A percentile compares a stretch with the other conserved stretches of the same genome.
phyloP scores from a whole-genome alignment of 2,329 filamentous ascomycete genomes.

The Penicillium olsonii region DNA sequence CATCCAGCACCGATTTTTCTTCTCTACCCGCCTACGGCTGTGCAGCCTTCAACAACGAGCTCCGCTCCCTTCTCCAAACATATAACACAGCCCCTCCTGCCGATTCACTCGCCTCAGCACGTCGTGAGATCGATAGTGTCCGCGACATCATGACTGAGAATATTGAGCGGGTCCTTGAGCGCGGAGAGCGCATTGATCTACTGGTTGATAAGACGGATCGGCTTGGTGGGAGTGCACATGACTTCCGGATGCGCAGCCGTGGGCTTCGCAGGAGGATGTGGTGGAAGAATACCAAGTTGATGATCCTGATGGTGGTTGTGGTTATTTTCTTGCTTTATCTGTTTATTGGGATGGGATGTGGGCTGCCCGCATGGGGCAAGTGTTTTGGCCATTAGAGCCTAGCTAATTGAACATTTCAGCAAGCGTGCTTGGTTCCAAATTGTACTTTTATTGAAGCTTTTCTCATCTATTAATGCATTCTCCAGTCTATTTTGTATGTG shows the following conservation, averaged over 20 bases:
- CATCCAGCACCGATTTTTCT: conserved; percentile 69
- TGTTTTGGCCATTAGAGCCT: conserved; percentile 37
- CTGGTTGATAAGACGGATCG: conserved; percentile 96
- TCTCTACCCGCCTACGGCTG: conserved; percentile 86
- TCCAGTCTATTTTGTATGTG: background rate
- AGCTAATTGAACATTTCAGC: conserved; percentile 10
- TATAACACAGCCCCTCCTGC: conserved; percentile 77
- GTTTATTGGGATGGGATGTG: conserved; percentile 72
- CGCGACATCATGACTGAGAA: conserved; percentile 93
- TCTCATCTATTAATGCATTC: background rate
- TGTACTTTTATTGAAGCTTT: background rate
- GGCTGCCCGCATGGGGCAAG: conserved; percentile 59
- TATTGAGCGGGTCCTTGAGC: conserved; percentile 84
- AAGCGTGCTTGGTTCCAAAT: conserved; percentile 7
- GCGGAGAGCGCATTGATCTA: conserved; percentile 89
- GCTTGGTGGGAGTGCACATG: conserved; percentile 80
- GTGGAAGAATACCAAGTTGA: conserved; percentile 99
- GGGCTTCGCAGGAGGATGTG: conserved; percentile 93
- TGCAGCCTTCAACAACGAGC: conserved; percentile 77
- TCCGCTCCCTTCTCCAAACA: conserved; percentile 77
- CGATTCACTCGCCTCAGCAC: conserved; percentile 80
- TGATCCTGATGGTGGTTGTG: conserved; percentile 76
- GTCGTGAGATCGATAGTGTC: conserved; percentile 89
- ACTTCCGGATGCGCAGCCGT: conserved; percentile 85
- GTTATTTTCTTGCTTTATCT: conserved; percentile 69